Base-by-base conservation (phyloP, 108 stramenopile genomes). In the Cyclotella choctawhatcheeana region DNA sequence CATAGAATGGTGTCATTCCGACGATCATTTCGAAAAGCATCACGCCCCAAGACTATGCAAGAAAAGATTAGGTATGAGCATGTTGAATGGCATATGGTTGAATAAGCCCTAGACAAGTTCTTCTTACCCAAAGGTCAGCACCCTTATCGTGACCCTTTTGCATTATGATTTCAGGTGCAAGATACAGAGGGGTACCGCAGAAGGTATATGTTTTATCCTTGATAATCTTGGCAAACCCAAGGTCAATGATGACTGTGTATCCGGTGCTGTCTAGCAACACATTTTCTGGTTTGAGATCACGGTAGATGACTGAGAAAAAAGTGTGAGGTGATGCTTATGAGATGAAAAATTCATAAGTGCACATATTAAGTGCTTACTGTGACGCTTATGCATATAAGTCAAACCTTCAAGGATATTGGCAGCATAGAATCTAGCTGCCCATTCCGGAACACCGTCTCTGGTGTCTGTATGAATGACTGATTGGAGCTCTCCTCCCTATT, bases 241-340 rank as follows among this genome's bases (percentile, higher is more conserved):
- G 84, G 85, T 98, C 98, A 7, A 96, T 83, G 64, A 97, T 84
- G 32, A 91, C 91, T 45, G 92, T 85, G 76, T 96, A 97, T 7
- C 98, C 98, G 10, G 85, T 74, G 29, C 64, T 78, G 76, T 97
- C 97, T 16, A 98, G 80, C 29, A 98, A 69, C 5, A 96, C 84
- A 79, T 98, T 98, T 71, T 97, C 98, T 2, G 96, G 96, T 73
- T 98, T 98, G 67, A 98, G 76, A 76, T 98, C 98, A 24, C 98
- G 92, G 81, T 98, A 98, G 6, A 95, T 88, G 56, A 99, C n/a
- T n/a, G n/a, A n/a, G n/a, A n/a, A n/a, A n/a, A n/a, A n/a, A n/a
- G n/a, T n/a, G n/a, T n/a, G n/a, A n/a, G n/a, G n/a, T n/a, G n/a
- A n/a, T n/a, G n/a, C n/a, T n/a, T n/a, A n/a, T n/a, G n/a, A n/a